Percentiles rank a stretch among this genome's conserved stretches.
These are phyloP conservation scores for Geoglossum glabrum DNA, from an alignment of 495 filamentous ascomycete genomes.

Conservation along the genomic window DNA sequence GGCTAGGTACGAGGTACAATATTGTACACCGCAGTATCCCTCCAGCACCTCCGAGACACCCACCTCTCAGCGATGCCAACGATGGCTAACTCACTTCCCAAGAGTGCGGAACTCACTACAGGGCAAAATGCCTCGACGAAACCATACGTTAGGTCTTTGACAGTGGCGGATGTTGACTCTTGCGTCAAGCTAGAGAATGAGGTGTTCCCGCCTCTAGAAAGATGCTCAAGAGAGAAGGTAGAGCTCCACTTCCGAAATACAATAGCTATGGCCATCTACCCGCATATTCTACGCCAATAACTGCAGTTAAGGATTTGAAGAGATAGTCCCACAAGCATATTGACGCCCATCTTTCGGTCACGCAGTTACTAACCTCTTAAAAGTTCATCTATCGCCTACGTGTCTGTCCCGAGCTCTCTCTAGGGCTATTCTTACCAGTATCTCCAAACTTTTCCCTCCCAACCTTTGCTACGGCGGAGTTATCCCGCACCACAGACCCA, in stretches of 20 bases:
- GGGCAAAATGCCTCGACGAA: not conserved
- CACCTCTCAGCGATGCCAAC: too few species aligned
- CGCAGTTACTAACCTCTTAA: not conserved
- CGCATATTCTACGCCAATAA: not conserved
- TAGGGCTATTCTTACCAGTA: slow-evolving; percentile 51
- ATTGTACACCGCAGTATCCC: too few species aligned
- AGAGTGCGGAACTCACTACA: not conserved
- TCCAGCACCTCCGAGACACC: too few species aligned
- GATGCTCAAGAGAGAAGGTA: slow-evolving; percentile 67
- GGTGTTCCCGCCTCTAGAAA: slow-evolving; percentile 50
- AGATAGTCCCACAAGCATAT: not conserved
- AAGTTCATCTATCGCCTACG: slow-evolving; percentile 71
- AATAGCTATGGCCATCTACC: too few species aligned
- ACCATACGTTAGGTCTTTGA: slow-evolving; percentile 45
- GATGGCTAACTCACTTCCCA: not conserved
- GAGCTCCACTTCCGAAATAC: not conserved
- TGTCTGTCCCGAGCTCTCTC: slow-evolving; percentile 53
- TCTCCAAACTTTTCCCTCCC: slow-evolving; percentile 26
- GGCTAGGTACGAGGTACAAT: too few species aligned
- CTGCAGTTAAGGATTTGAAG: too few species aligned
- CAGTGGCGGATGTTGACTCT: slow-evolving; percentile 50
- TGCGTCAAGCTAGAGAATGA: slow-evolving; percentile 57
- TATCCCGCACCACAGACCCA: slow-evolving; percentile 29
- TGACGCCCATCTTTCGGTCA: not conserved
- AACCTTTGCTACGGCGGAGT: slow-evolving; percentile 22